phyloP scores from a whole-genome alignment of 1,284 basidiomycete species.

The Ustilago shanxiensis region DNA sequence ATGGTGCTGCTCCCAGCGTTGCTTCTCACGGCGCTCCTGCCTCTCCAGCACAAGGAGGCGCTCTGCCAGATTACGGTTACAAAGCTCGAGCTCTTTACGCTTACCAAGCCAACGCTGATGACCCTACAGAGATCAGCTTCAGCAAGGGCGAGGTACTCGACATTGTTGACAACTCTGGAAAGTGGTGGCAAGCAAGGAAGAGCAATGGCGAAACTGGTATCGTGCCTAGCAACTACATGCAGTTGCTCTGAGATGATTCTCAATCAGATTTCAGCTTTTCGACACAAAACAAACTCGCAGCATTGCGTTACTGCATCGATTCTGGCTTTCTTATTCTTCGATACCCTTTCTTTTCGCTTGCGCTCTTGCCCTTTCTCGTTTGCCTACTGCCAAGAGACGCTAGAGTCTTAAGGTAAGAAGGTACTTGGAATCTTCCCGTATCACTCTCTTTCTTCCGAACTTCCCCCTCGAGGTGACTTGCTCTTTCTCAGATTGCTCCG shows the following conservation, averaged over 20 bases:
- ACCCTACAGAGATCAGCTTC: conserved; percentile 96
- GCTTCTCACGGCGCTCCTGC: conserved; percentile 31
- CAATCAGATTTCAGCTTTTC: background rate
- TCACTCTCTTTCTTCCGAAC: no score
- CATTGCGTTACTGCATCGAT: no score
- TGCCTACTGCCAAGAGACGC: no score
- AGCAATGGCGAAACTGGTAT: conserved; percentile 83
- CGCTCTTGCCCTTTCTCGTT: no score
- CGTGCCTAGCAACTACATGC: conserved; percentile 71
- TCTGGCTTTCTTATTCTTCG: no score
- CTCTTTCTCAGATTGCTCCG: no score
- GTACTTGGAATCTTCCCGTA: no score
- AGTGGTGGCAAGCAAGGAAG: conserved; percentile 87
- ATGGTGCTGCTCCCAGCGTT: conserved; percentile 35
- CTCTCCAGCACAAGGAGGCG: conserved; percentile 6
- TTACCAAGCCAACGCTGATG: conserved; percentile 90
- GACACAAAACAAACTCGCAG: no score
- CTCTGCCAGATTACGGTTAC: conserved; percentile 72
- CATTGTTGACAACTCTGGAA: conserved; percentile 85
- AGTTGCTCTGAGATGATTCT: conserved; percentile 43
- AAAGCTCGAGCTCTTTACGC: conserved; percentile 89
- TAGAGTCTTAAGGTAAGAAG: no score
- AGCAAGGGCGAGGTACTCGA: conserved; percentile 92
- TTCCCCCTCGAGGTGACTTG: no score
- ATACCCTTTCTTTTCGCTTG: no score